Evolutionary conservation across 805 yeast genomes (phyloP), one percentile per base, ranked within the genome.

Genomic region (Suhomyces sp.): DNA sequence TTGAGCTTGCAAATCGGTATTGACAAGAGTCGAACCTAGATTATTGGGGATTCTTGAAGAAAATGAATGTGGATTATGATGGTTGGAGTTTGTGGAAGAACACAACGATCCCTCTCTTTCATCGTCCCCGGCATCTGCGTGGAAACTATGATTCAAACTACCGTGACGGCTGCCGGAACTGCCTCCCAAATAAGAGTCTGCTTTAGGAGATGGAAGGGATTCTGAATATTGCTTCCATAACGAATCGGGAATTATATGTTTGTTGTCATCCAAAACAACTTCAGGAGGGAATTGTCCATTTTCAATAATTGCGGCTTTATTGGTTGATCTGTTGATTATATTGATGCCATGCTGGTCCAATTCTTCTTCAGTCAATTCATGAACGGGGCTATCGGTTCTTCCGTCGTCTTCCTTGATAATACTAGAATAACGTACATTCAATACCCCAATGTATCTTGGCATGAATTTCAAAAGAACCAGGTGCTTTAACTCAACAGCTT

Each of bases 391-490:
- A n/a, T n/a, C n/a, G n/a, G n/a, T n/a, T n/a, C n/a, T n/a, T n/a
- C n/a, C n/a, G 19, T 7, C 19, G 12, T 17, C 60, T 35, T 64
- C 70, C 17, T 54, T 54, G 7, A 67, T 54, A 23, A 72, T 58
- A 42, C 79, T 74, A 36, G 76, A 69, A 54, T 88, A 91, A 39
- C 98, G 73, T 4, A 91, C 98, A 56, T 91, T 91, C 37, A 91
- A 65, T 1, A 91, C 97, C 5, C 98, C 98, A 36, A 91, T 86
- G 58, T 93, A 93, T 44, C 78, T 76, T 2, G 99, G 98, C 95
- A 93, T 84, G 59, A 85, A 93, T 44, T 72, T 70, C 38, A 88
- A 68, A 25, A 93, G 66, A 33, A 82, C 90, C 15, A 83, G 81
- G 58, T 88, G 96, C 13, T 72, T 67, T 24, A 70, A 60, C 60